Conservation (phyloP, 108 stramenopile genomes). For the Fragilaria crotonensis region DNA sequence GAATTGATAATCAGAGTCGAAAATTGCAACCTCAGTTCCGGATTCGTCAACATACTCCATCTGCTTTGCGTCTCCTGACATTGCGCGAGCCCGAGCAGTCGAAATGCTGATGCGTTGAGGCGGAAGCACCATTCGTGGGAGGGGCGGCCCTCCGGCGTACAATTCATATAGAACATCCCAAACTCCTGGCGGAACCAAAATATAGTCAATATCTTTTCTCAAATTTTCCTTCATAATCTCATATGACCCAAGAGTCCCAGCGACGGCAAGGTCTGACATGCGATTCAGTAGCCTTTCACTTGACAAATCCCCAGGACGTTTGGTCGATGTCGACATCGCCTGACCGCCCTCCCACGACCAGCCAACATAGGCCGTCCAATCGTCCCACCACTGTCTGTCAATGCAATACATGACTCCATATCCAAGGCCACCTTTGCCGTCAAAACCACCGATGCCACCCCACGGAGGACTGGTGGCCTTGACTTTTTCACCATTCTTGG, state of each 20-base stretch:
- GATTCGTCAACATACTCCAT: constrained; percentile 9
- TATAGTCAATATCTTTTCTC: constrained; percentile 42
- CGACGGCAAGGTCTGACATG: constrained; percentile 32
- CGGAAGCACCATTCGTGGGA: constrained; percentile 67
- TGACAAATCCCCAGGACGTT: constrained; percentile 55
- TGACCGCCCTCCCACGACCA: constrained; percentile 37
- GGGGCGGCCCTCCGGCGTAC: constrained; percentile 84
- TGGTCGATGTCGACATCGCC: constrained; percentile 1
- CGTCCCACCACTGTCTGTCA: constrained; percentile 74
- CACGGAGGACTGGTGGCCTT: constrained; percentile 18
- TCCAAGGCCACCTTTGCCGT: constrained; percentile 67
- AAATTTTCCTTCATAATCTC: constrained; percentile 52
- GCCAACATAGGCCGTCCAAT: constrained; percentile 66
- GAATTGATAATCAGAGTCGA: constrained; percentile 14
- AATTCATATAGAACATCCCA: constrained; percentile 85
- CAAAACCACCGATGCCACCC: constrained; percentile 77
- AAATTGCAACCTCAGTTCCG: constrained; percentile 1
- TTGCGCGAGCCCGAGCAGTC: background rate
- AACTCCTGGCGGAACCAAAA: constrained; percentile 68
- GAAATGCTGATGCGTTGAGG: background rate
- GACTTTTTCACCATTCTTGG: background rate
- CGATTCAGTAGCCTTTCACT: constrained; percentile 61
- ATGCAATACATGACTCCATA: constrained; percentile 76
- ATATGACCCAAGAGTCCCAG: constrained; percentile 72
- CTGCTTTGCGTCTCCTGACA: constrained; percentile 14